A percentile compares a stretch with the other conserved stretches of the same genome.
Evolutionary conservation across 495 filamentous ascomycete species (phyloP).

Genomic region (Aspergillus homomorphus): DNA sequence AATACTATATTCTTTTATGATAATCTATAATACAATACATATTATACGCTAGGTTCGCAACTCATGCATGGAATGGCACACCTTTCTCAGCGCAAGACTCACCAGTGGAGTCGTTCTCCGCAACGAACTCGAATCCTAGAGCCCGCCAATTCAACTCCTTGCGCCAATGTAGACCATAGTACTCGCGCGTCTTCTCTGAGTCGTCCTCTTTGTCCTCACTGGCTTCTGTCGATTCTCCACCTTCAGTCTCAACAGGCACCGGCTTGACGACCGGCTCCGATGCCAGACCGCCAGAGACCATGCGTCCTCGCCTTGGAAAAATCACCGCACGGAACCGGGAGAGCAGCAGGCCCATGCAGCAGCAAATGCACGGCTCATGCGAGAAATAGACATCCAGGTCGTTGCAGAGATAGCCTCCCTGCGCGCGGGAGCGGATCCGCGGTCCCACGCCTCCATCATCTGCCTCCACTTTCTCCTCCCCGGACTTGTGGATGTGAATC

Average conservation of each 20-base stretch:
- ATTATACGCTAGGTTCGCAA: too few relatives aligned
- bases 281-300: slow-evolving; percentile 39
- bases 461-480: background rate
- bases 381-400: slow-evolving; percentile 87
- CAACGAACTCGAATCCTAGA: slow-evolving; percentile 76
- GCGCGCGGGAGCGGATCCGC: slow-evolving; percentile 39
- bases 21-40: too few relatives aligned
- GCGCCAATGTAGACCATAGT: slow-evolving; percentile 87
- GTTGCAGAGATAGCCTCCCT: slow-evolving; percentile 91
- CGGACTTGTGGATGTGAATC: background rate
- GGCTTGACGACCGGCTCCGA: slow-evolving; percentile 35
- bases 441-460: slow-evolving; percentile 3
- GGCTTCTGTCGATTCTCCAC: slow-evolving; percentile 29
- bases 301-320: slow-evolving; percentile 58
- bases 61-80: slow-evolving; percentile 23
- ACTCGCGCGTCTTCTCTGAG: slow-evolving; percentile 22
- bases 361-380: slow-evolving; percentile 94
- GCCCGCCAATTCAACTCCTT: slow-evolving; percentile 93
- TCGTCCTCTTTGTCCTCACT: slow-evolving; percentile 48
- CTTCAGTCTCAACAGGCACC: slow-evolving; percentile 8
- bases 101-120: slow-evolving; percentile 17
- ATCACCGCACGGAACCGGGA: slow-evolving; percentile 81
- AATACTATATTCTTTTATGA: too few relatives aligned
- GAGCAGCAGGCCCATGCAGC: slow-evolving; percentile 91
- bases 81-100: slow-evolving; percentile 6